Base-by-base conservation (phyloP, 805 yeast species). In the Candida easanensis region DNA sequence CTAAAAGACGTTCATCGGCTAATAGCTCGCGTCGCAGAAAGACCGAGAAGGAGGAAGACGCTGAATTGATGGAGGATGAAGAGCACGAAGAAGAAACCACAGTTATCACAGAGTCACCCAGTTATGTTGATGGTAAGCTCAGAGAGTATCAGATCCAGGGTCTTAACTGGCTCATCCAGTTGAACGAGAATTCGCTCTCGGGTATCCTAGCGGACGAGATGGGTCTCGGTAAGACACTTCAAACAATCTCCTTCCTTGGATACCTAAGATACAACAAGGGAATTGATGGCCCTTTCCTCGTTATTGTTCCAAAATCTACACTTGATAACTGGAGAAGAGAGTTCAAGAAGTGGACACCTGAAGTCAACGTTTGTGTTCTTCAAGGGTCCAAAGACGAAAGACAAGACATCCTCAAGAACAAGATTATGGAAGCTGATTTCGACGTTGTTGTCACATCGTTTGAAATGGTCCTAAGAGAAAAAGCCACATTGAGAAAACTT, bases 161-260 rank as follows among this genome's bases (percentile, higher is more conserved):
- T 39, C 74, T 91, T 39, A 93, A 93, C 65, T 91, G 99, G 99
- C 73, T 91, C 58, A 83, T 91, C 16, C 80, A 95, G 1, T 66
- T 91, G 27, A 87, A 89, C 61, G 96, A 90, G 53, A 88, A 91
- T 63, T 77, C 84, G 54, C 73, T 91, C 34, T 84, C 95, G 9
- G 99, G 99, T 17, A 93, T 91, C 36, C 68, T 91, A 38, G 99
- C 99, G 11, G 99, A 91, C 66, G 99, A 91, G 63, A 91, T 93
- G 99, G 99, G 99, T 3, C 73, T 91, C 32, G 99, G 99, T 44
- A 91, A 91, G 64, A 91, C 99, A 5, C 69, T 93, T 44, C 99
- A 91, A 65, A 91, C 98, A 0, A 88, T 91, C 36, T 79, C 98
- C 2, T 93, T 91, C 56, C 67, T 91, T 38, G 98, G 97, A 0